Evolutionary conservation across 441 rosid species (phyloP), one percentile per base, ranked within the genome.

Genomic region (Gossypium trilobum): DNA sequence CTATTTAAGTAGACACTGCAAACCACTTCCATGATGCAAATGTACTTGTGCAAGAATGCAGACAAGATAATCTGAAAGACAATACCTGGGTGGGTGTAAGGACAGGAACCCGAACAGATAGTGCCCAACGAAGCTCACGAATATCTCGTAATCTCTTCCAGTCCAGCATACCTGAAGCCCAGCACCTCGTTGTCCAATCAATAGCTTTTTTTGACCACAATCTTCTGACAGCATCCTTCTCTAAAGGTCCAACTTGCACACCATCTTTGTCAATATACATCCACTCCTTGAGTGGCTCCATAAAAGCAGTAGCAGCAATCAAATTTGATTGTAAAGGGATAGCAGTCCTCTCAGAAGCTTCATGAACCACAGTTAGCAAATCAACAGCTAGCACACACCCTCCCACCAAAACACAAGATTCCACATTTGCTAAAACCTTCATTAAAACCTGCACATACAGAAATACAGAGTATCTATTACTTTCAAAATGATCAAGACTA

Each of bases 281-380:
- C 99, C 99, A 96, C 82, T 96, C 99, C 86, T 96, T 96, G 36
- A 89, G 92, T 33, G 99, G 93, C 82, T 96, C 99, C 99, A 96
- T 91, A 83, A 96, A 96, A 70, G 99, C 99, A 78, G 95, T 85
- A 68, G 99, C 97, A 72, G 99, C 99, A 77, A 96, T 86, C 82
- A 96, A 83, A 81, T 96, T 96, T 65, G 99, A 96, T 70, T 93
- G 99, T 70, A 96, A 84, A 73, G 99, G 99, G 78, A 91, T 96
- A 59, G 90, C 91, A 29, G 98, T 96, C 85, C 99, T 89, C 75
- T 96, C 99, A 55, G 97, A 93, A 80, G 96, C 87, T 91, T 88
- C 99, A 77, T 96, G 97, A 75, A 84, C 97, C 66, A 82, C 92
- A 22, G 99, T 90, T 77, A 96, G 90, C 78, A 93, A 87, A 87